These are phyloP conservation scores for Cyclostephanos invisitatus DNA, from an alignment of 108 stramenopile species.

Conservation along the genomic window DNA sequence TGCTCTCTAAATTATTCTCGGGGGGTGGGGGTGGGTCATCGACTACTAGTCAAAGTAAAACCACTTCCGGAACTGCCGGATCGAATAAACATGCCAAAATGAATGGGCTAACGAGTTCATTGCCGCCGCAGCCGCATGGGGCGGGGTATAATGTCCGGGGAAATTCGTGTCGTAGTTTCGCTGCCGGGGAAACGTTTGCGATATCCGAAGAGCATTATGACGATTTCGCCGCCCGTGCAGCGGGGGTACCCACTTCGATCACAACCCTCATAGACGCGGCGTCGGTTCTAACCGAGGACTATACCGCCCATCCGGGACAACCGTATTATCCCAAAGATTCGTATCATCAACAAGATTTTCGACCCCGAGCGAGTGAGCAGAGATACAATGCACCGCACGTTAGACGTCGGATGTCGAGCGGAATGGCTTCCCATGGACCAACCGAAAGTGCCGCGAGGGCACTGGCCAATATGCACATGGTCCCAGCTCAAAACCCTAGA, in stretches of 20 bases:
- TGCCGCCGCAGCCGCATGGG: neutral
- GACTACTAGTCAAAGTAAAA: neutral
- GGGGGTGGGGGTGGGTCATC: neutral
- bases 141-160: neutral
- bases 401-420: neutral
- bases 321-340: neutral
- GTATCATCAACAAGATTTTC: neutral
- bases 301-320: too few relatives aligned
- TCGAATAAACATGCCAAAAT: neutral
- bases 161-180: neutral
- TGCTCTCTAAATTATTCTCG: conserved; percentile 16
- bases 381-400: neutral
- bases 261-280: neutral
- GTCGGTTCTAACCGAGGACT: neutral
- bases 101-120: neutral
- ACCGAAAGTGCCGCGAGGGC: neutral
- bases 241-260: neutral
- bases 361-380: neutral
- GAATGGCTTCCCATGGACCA: neutral
- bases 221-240: neutral
- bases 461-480: conserved; percentile 6
- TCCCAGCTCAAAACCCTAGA: neutral
- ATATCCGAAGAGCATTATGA: neutral
- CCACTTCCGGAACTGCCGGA: neutral
- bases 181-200: neutral